Percentiles rank a stretch among this genome's conserved stretches.
Conservation (phyloP, 148 eudicot genomes). For the Nepenthes gracilis region DNA sequence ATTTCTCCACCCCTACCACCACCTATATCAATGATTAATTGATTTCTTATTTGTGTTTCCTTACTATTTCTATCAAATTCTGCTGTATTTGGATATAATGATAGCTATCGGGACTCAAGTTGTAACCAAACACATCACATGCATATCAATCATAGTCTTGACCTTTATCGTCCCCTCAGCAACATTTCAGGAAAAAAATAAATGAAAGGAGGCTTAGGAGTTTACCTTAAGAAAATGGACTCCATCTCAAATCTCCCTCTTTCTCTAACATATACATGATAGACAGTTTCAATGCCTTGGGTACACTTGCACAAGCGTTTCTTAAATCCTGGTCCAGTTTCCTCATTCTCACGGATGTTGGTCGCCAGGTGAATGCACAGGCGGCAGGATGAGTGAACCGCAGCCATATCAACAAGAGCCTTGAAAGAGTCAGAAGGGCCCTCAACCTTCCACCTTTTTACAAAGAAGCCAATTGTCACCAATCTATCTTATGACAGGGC, state of each 20-base stretch:
- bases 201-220: neutral
- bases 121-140: too few species aligned
- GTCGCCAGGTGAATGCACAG: conserved; percentile 83
- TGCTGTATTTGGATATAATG: too few species aligned
- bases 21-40: too few species aligned
- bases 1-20: too few species aligned
- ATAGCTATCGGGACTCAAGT: too few species aligned
- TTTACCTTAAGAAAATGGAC: conserved; percentile 76
- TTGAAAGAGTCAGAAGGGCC: conserved; percentile 92
- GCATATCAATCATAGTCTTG: too few species aligned
- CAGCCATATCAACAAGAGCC: conserved; percentile 96
- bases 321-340: conserved; percentile 26
- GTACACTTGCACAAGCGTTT: conserved; percentile 90
- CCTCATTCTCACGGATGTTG: conserved; percentile 53
- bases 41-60: too few species aligned
- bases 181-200: neutral
- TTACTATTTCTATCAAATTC: too few species aligned
- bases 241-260: conserved; percentile 84
- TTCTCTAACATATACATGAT: conserved; percentile 82
- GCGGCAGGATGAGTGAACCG: conserved; percentile 97
- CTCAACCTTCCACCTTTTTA: conserved; percentile 78
- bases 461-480: neutral
- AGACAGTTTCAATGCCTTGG: conserved; percentile 48
- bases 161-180: neutral
- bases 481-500: neutral